A percentile compares a stretch with the other conserved stretches of the same genome.
These are phyloP conservation scores for Suillus tomentosus DNA, from an alignment of 768 basidiomycete genomes.

Conservation along the genomic window DNA sequence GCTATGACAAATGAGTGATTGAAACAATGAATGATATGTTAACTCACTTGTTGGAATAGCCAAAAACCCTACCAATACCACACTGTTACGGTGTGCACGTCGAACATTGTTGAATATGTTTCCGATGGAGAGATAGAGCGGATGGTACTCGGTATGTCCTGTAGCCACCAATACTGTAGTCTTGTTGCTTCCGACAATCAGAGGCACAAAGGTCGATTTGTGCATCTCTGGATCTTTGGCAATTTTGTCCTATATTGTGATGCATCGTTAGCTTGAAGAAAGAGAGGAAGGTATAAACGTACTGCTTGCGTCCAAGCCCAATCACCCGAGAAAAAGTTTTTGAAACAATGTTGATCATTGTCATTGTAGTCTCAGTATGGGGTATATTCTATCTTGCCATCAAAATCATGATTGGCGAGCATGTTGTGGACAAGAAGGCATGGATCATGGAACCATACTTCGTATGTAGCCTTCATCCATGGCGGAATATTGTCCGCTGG, in stretches of 20 bases:
- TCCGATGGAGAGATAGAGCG: too few species aligned
- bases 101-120: too few species aligned
- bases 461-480: slow-evolving; percentile 30
- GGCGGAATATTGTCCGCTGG: slow-evolving; percentile 16
- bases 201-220: slow-evolving; percentile 34
- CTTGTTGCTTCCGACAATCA: slow-evolving; percentile 42
- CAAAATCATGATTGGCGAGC: slow-evolving; percentile 27
- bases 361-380: slow-evolving; percentile 20
- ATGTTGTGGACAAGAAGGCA: slow-evolving; percentile 20
- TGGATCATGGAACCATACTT: slow-evolving; percentile 31
- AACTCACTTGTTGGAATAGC: too few species aligned
- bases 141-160: too few species aligned
- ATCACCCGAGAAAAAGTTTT: slow-evolving; percentile 28
- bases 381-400: slow-evolving; percentile 19
- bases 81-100: too few species aligned
- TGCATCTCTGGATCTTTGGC: slow-evolving; percentile 22
- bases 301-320: slow-evolving; percentile 36
- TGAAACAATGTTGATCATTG: slow-evolving; percentile 11
- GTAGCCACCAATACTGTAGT: slow-evolving; percentile 31
- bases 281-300: too few species aligned
- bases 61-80: too few species aligned
- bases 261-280: too few species aligned
- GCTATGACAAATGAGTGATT: slow-evolving; percentile 9
- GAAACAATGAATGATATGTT: too few species aligned
- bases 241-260: slow-evolving; percentile 24